These are phyloP conservation scores for Aspergillus arachidicola DNA, from an alignment of 2,329 filamentous ascomycete species.

Conservation along the genomic window DNA sequence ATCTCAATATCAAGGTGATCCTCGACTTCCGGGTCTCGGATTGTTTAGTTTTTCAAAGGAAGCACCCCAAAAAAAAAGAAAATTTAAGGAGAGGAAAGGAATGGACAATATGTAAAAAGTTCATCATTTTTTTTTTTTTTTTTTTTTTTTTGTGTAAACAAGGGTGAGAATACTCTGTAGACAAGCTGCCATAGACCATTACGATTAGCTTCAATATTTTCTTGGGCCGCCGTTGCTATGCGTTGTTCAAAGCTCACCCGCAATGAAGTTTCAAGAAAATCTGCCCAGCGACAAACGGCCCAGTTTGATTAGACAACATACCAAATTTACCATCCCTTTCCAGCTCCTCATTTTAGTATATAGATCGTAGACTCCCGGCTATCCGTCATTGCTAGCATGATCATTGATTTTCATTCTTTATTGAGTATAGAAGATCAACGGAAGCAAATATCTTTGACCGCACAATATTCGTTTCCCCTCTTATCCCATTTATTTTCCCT, in stretches of 20 bases:
- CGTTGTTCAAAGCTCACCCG: conserved; percentile 15
- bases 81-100: background rate
- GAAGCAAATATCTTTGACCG: background rate
- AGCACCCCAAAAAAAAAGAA: background rate
- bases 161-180: background rate
- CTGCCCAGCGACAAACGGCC: conserved; percentile 21
- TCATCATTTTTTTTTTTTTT: too few relatives aligned
- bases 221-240: conserved; percentile 23
- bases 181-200: background rate
- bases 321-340: conserved; percentile 23
- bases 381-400: conserved; percentile 6
- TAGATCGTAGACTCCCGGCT: conserved; percentile 19
- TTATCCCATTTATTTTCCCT: background rate
- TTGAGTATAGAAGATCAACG: background rate
- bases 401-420: background rate
- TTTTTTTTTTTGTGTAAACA: background rate
- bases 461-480: background rate
- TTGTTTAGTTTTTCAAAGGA: background rate
- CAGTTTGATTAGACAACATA: conserved; percentile 20
- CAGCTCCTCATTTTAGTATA: conserved; percentile 18
- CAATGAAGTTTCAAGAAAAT: conserved; percentile 7
- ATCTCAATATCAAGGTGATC: background rate
- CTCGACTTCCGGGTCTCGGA: background rate
- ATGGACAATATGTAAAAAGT: background rate
- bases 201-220: conserved; percentile 2